Conservation (phyloP, 169 alveolate genomes). For the Cryptosporidium sp. region DNA sequence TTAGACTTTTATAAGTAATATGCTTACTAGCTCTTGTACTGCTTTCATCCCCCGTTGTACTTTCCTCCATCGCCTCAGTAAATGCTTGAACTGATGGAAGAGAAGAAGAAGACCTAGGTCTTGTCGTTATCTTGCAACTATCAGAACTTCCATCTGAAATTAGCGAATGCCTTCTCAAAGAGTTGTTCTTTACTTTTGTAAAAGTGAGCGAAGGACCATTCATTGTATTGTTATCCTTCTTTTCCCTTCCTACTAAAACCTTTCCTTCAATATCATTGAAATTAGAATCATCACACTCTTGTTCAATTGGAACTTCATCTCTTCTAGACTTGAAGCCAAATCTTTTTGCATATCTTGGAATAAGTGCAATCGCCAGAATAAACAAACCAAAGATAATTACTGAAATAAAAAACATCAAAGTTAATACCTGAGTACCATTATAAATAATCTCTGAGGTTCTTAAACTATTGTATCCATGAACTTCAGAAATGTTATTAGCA, state of each 20-base stretch:
- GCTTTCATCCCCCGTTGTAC: slow-evolving; percentile 41
- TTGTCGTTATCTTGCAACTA: slow-evolving; percentile 12
- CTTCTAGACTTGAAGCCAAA: slow-evolving; percentile 8
- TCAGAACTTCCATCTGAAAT: slow-evolving; percentile 57
- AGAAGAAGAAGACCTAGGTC: slow-evolving; percentile 75
- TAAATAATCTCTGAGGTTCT: slow-evolving; percentile 68
- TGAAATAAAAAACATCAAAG: slow-evolving; percentile 48
- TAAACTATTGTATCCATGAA: slow-evolving; percentile 36
- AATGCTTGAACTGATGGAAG: slow-evolving; percentile 69
- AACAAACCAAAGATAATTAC: slow-evolving; percentile 43
- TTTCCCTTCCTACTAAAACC: not conserved
- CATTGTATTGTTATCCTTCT: not conserved
- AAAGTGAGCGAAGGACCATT: not conserved
- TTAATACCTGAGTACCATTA: slow-evolving; percentile 58
- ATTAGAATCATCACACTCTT: slow-evolving; percentile 20
- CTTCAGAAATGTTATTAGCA: slow-evolving; percentile 6
- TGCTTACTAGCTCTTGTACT: slow-evolving; percentile 48
- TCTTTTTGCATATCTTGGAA: slow-evolving; percentile 54
- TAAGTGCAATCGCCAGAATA: slow-evolving; percentile 14
- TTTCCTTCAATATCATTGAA: slow-evolving; percentile 1
- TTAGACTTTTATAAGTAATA: slow-evolving; percentile 17
- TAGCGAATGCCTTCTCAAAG: slow-evolving; percentile 55
- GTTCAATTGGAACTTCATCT: not conserved
- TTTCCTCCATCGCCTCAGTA: slow-evolving; percentile 45
- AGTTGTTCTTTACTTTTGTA: slow-evolving; percentile 17